These are phyloP conservation scores for Scutellaria minor DNA, from an alignment of 257 asterid species.

Conservation along the genomic window DNA sequence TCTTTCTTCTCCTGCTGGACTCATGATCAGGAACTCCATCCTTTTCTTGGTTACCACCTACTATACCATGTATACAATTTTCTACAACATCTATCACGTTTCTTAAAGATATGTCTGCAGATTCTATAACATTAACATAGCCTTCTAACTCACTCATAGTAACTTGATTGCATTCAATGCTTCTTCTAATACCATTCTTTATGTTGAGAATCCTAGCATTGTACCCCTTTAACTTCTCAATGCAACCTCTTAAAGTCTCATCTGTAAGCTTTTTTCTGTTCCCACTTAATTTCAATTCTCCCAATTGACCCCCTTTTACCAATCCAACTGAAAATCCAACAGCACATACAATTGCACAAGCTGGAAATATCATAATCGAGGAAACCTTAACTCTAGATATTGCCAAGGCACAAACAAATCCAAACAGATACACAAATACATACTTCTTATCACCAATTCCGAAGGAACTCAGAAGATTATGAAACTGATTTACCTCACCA, in stretches of 20 bases:
- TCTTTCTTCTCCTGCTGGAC: constrained; percentile 53
- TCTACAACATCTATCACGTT: constrained; percentile 53
- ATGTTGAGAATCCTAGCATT: constrained; percentile 48
- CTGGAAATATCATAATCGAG: constrained; percentile 73
- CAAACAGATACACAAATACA: constrained; percentile 72
- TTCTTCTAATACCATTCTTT: constrained; percentile 51
- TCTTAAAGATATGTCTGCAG: constrained; percentile 38
- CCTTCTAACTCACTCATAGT: constrained; percentile 60
- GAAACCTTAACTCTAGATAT: constrained; percentile 77
- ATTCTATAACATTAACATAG: constrained; percentile 52
- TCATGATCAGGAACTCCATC: constrained; percentile 46
- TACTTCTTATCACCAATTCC: constrained; percentile 75
- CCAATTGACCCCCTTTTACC: constrained; percentile 67
- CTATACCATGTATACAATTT: constrained; percentile 46
- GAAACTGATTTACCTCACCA: constrained; percentile 64
- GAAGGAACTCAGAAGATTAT: constrained; percentile 51
- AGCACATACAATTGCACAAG: constrained; percentile 78
- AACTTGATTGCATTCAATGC: constrained; percentile 55
- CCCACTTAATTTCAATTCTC: constrained; percentile 44
- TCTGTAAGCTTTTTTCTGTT: constrained; percentile 46
- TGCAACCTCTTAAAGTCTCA: constrained; percentile 42
- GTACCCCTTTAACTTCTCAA: constrained; percentile 52
- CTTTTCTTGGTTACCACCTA: constrained; percentile 45
- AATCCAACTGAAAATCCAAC: constrained; percentile 75
- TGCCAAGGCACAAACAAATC: constrained; percentile 85